These are phyloP conservation scores for Cryptococcus sp. DNA, from an alignment of 1,284 basidiomycete species.

Conservation along the genomic window DNA sequence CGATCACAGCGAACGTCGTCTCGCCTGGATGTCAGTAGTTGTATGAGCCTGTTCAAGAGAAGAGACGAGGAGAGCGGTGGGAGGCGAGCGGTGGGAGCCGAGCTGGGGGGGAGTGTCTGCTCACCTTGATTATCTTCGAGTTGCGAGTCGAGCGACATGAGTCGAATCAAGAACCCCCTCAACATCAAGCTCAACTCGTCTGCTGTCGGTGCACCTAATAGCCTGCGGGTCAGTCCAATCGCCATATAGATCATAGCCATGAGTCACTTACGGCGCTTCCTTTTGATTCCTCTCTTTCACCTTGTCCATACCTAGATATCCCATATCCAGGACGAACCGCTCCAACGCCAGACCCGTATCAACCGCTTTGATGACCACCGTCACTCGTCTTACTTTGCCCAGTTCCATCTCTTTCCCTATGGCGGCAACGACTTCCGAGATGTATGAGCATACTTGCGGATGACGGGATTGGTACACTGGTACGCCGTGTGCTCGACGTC, in stretches of 20 bases:
- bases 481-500: constrained; percentile 79
- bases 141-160: constrained; percentile 72
- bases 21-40: constrained; percentile 59
- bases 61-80: too few relatives aligned
- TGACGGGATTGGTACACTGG: constrained; percentile 88
- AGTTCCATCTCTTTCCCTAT: constrained; percentile 62
- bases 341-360: constrained; percentile 54
- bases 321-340: constrained; percentile 58
- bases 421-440: constrained; percentile 70
- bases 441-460: constrained; percentile 78
- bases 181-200: constrained; percentile 67
- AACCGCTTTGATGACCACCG: constrained; percentile 68
- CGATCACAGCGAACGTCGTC: constrained; percentile 70
- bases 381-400: constrained; percentile 27
- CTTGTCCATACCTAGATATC: constrained; percentile 63
- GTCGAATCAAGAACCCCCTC: constrained; percentile 76
- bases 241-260: background rate
- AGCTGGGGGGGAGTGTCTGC: constrained; percentile 5
- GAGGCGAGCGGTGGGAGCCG: too few relatives aligned
- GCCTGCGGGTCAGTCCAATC: constrained; percentile 2
- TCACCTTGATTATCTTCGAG: constrained; percentile 57
- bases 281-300: constrained; percentile 60
- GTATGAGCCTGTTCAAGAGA: too few relatives aligned
- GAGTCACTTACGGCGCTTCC: constrained; percentile 41
- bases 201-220: constrained; percentile 23